A percentile compares a stretch with the other conserved stretches of the same genome.
Evolutionary conservation across 352 stramenopile genomes (phyloP).

Genomic region (Thalassiosira gravida): DNA sequence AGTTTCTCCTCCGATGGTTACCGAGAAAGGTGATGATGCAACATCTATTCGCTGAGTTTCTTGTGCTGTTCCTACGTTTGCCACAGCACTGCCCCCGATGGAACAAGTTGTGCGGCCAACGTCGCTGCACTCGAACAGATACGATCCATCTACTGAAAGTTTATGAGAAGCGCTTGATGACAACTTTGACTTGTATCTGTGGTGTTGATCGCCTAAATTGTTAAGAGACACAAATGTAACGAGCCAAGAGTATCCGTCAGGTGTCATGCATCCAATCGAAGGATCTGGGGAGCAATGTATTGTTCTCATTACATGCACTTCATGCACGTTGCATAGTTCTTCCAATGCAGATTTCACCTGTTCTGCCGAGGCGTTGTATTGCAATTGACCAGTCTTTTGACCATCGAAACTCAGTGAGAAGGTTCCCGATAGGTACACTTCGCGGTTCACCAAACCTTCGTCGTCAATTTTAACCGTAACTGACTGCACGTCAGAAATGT

Average conservation of each 20-base stretch:
- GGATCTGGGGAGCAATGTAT: slow-evolving; percentile 68
- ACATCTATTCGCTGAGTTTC: slow-evolving; percentile 59
- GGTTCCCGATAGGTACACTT: slow-evolving; percentile 85
- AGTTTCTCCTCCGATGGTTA: slow-evolving; percentile 71
- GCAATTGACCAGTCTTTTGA: slow-evolving; percentile 85
- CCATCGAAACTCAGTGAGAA: slow-evolving; percentile 90
- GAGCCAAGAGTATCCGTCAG: slow-evolving; percentile 80
- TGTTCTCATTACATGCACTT: slow-evolving; percentile 86
- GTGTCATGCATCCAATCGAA: slow-evolving; percentile 62
- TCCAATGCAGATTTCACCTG: slow-evolving; percentile 87
- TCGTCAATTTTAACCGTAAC: slow-evolving; percentile 87
- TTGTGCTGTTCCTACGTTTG: slow-evolving; percentile 48
- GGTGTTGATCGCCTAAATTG: slow-evolving; percentile 65
- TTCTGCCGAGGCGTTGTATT: slow-evolving; percentile 77
- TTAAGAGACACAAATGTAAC: slow-evolving; percentile 72
- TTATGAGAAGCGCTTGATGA: slow-evolving; percentile 65
- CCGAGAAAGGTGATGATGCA: slow-evolving; percentile 59
- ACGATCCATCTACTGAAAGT: slow-evolving; percentile 71
- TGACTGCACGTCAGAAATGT: slow-evolving; percentile 85
- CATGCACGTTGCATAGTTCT: slow-evolving; percentile 89
- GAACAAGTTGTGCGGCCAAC: slow-evolving; percentile 38
- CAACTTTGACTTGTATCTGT: slow-evolving; percentile 46
- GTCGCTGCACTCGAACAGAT: slow-evolving; percentile 77
- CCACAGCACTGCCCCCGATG: slow-evolving; percentile 48
- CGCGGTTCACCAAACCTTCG: slow-evolving; percentile 44